phyloP scores from a whole-genome alignment of 2,329 filamentous ascomycete genomes.

The Gyromitra esculenta region DNA sequence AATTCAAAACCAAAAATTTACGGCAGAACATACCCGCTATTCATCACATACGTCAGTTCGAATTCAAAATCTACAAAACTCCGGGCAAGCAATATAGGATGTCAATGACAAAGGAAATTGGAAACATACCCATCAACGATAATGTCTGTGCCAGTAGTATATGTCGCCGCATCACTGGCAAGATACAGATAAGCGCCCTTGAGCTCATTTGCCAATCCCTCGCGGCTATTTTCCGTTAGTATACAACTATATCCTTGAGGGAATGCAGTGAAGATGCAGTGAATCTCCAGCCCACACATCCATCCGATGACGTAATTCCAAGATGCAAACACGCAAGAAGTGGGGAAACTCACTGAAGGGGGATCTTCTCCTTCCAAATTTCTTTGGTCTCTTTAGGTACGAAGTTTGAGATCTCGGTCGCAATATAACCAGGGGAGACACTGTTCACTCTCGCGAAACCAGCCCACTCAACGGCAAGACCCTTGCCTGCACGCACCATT shows the following conservation, averaged over 20 bases:
- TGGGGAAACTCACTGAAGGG: slow-evolving; percentile 70
- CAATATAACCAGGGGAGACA: slow-evolving; percentile 79
- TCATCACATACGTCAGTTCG: not conserved
- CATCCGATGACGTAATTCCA: not conserved
- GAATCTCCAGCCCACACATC: not conserved
- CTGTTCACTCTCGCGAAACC: slow-evolving; percentile 77
- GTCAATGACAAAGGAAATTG: not conserved
- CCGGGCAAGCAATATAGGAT: not conserved
- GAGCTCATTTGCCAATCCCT: slow-evolving; percentile 77
- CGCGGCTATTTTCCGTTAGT: slow-evolving; percentile 65
- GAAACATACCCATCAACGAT: slow-evolving; percentile 71
- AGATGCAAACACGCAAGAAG: slow-evolving; percentile 50
- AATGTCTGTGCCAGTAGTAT: slow-evolving; percentile 79
- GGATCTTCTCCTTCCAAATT: slow-evolving; percentile 80
- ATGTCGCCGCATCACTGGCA: slow-evolving; percentile 82
- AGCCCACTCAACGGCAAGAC: slow-evolving; percentile 79
- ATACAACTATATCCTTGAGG: not conserved
- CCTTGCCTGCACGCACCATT: slow-evolving; percentile 35
- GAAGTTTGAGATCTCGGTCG: slow-evolving; percentile 76
- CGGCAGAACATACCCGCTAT: slow-evolving; percentile 30
- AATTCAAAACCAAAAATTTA: slow-evolving; percentile 2
- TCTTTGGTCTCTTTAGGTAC: slow-evolving; percentile 73
- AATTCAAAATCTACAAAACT: too few species aligned
- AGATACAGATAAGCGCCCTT: slow-evolving; percentile 86
- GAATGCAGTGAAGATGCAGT: not conserved